These are phyloP conservation scores for Orbilia brochopaga DNA, from an alignment of 2,329 filamentous ascomycete genomes.

Conservation along the genomic window DNA sequence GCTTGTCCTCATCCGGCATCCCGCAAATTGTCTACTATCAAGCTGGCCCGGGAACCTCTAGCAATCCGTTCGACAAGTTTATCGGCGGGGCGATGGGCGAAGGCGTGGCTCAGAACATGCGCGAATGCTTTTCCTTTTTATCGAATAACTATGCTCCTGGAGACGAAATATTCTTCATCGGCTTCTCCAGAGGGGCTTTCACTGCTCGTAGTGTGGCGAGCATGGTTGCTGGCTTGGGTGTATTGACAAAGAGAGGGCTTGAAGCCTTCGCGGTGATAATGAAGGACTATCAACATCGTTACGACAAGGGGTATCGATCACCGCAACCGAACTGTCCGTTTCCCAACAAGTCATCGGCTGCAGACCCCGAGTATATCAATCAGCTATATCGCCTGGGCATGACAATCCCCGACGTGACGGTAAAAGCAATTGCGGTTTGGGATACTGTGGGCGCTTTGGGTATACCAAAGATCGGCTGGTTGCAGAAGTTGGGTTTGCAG, in stretches of 20 bases:
- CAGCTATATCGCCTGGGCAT: constrained; percentile 43
- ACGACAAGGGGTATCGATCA: constrained; percentile 42
- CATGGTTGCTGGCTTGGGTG: constrained; percentile 63
- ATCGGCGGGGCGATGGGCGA: constrained; percentile 52
- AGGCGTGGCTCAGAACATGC: constrained; percentile 60
- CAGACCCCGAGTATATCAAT: constrained; percentile 36
- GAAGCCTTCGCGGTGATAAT: constrained; percentile 66
- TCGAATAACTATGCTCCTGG: constrained; percentile 68
- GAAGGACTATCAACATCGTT: constrained; percentile 59
- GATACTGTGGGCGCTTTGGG: constrained; percentile 63
- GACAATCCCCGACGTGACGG: constrained; percentile 57
- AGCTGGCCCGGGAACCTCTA: constrained; percentile 64
- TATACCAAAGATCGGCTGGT: constrained; percentile 61
- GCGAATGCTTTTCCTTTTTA: constrained; percentile 69
- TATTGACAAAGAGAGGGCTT: constrained; percentile 64
- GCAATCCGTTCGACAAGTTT: constrained; percentile 33
- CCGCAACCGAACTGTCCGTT: constrained; percentile 40
- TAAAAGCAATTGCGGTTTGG: constrained; percentile 64
- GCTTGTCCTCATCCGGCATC: constrained; percentile 62
- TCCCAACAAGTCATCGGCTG: constrained; percentile 31
- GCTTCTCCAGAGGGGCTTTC: constrained; percentile 67
- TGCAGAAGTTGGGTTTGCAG: constrained; percentile 62
- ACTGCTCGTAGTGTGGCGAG: constrained; percentile 66
- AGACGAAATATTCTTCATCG: constrained; percentile 65
- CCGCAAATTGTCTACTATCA: constrained; percentile 69